Conservation (phyloP, 805 yeast genomes). For the Dipodascus geniculatus region DNA sequence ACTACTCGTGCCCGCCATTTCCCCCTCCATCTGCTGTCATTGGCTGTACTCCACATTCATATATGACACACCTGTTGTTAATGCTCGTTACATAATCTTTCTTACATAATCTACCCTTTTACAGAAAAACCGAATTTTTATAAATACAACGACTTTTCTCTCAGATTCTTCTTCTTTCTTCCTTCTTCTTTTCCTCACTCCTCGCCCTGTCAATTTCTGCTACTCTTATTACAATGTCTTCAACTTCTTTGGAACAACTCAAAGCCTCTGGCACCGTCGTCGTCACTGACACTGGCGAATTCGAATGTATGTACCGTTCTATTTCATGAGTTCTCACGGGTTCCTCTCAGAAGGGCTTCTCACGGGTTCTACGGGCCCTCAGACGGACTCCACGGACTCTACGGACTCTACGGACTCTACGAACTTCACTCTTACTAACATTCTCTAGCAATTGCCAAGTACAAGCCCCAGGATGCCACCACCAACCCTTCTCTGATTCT, state of each 20-base stretch:
- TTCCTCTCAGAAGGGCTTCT: constrained; percentile 5
- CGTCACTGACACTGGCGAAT: constrained; percentile 98
- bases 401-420: too few relatives aligned
- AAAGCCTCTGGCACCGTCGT: constrained; percentile 93
- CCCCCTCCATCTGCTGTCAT: not conserved
- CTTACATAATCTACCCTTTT: not conserved
- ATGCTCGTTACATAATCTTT: not conserved
- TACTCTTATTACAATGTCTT: not conserved
- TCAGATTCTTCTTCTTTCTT: not conserved
- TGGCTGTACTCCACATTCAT: not conserved
- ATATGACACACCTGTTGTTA: not conserved
- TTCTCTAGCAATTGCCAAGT: constrained; percentile 66
- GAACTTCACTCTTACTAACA: too few relatives aligned
- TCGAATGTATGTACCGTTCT: constrained; percentile 43
- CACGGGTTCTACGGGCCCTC: not conserved
- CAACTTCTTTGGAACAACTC: constrained; percentile 77
- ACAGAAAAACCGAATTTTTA: not conserved
- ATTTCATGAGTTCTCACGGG: constrained; percentile 1
- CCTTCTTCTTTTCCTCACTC: not conserved
- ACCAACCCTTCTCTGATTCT: constrained; percentile 96
- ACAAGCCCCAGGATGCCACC: constrained; percentile 98
- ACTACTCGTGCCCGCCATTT: not conserved
- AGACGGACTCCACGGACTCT: too few relatives aligned
- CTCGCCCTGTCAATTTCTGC: not conserved
- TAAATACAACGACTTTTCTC: not conserved